A percentile compares a stretch with the other conserved stretches of the same genome.
These are phyloP conservation scores for Grammothele lineata DNA, from an alignment of 768 basidiomycete genomes.

Conservation along the genomic window DNA sequence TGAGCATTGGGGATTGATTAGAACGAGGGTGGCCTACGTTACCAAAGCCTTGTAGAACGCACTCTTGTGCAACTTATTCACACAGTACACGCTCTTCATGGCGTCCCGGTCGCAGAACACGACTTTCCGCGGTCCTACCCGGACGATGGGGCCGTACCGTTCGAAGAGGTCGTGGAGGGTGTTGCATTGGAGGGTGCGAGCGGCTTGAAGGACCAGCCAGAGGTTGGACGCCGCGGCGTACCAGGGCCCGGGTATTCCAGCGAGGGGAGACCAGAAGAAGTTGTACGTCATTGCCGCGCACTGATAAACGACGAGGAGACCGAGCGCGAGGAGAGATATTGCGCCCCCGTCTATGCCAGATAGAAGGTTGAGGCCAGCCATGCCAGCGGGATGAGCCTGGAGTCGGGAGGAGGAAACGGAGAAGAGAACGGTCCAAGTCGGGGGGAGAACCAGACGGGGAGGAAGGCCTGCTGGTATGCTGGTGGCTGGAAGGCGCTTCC, in stretches of 20 bases:
- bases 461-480: too few species aligned
- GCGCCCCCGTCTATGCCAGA: background rate
- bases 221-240: conserved; percentile 67
- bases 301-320: conserved; percentile 23
- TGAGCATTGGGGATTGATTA: too few species aligned
- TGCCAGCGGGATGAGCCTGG: background rate
- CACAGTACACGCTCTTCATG: conserved; percentile 57
- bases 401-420: too few species aligned
- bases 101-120: conserved; percentile 62
- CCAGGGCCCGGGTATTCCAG: conserved; percentile 74
- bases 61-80: conserved; percentile 71
- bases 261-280: conserved; percentile 61
- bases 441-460: too few species aligned
- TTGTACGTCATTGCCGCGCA: conserved; percentile 32
- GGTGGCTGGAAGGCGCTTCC: too few species aligned
- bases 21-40: too few species aligned
- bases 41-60: conserved; percentile 64
- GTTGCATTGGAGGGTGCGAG: conserved; percentile 69
- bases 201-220: conserved; percentile 62
- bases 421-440: too few species aligned
- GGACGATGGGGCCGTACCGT: conserved; percentile 68
- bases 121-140: conserved; percentile 70
- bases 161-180: conserved; percentile 61
- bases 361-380: background rate
- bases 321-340: background rate